Evolutionary conservation across 1,284 basidiomycete genomes (phyloP), one percentile per base, ranked within the genome.

Genomic region (Lignosus rhinocerotis): DNA sequence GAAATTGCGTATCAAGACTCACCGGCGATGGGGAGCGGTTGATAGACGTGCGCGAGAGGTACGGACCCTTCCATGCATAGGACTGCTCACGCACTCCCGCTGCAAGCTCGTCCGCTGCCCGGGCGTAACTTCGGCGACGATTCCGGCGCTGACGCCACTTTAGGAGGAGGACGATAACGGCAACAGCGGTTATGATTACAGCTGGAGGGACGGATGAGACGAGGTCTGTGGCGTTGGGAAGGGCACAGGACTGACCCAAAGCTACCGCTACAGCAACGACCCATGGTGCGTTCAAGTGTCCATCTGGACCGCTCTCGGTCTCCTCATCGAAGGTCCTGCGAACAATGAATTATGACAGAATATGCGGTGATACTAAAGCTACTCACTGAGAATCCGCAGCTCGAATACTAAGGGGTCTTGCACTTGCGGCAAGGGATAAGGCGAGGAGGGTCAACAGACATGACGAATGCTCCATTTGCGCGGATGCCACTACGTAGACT

Each of bases 11-110:
- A 33, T 6, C 6, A 34, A 9, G 11, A 52, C 62, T 48, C 42
- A 64, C 62, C n/a, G 62, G 62, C n/a, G 62, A 58, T 9, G 58
- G 62, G 11, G 59, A 58, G 8, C 62, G 52, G 5, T 53, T 59
- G 31, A 50, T 51, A 25, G 57, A 58, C 16, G 57, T 34, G 14
- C 52, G 47, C 8, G 57, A 58, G 7, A 43, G 34, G 31, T 58
- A 58, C 34, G 57, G 57, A 14, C 57, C 57, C 41, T 50, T 49
- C 57, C 57, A 58, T n/a, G 41, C 42, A 33, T 47, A 45, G 9
- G 46, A 46, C 41, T 39, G 55, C 17, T 45, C 55, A 17, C 21
- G 55, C 32, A 51, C 38, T 14, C 38, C 38, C 5, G 48, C 50
- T 14, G 45, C 43, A 33, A 43, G 48, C 31, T 54, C 33, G 31